Evolutionary conservation across 208 protist species (phyloP).

Genomic region (Leishmania aethiopica): DNA sequence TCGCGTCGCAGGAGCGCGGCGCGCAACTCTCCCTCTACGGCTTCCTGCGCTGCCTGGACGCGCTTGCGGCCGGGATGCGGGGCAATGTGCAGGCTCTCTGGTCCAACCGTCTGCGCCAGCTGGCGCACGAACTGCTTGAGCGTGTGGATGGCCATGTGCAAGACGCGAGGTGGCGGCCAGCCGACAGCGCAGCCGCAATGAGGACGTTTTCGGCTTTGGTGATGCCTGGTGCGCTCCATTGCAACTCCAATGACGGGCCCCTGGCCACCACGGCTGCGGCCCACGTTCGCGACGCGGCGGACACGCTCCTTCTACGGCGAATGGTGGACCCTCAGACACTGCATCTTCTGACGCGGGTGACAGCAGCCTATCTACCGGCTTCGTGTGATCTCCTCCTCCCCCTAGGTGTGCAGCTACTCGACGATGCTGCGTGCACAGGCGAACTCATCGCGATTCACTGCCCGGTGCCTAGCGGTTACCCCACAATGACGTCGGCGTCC

Average conservation of each 20-base stretch:
- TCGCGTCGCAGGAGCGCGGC: background rate
- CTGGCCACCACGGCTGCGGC: background rate
- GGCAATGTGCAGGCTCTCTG: constrained; percentile 3
- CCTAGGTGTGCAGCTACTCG: constrained; percentile 4
- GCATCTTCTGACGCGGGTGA: constrained; percentile 9
- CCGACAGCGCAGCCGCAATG: constrained; percentile 1
- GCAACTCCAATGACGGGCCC: background rate
- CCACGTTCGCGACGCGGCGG: background rate
- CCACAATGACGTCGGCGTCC: background rate
- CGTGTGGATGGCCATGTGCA: background rate
- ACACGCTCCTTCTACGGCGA: background rate
- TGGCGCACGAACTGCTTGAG: constrained; percentile 8
- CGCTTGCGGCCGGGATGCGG: constrained; percentile 16
- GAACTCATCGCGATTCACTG: constrained; percentile 4
- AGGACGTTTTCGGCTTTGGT: constrained; percentile 1
- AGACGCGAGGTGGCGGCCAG: background rate
- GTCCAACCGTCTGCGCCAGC: constrained; percentile 1
- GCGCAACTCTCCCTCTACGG: constrained; percentile 14
- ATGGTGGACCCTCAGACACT: constrained; percentile 3
- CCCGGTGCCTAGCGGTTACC: background rate
- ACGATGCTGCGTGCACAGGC: background rate
- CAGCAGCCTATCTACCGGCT: constrained; percentile 1
- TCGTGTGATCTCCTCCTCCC: constrained; percentile 5
- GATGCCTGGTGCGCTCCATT: background rate
- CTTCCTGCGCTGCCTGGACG: constrained; percentile 23